These are phyloP conservation scores for Stromatinia cepivora DNA, from an alignment of 2,329 filamentous ascomycete genomes.

Conservation along the genomic window DNA sequence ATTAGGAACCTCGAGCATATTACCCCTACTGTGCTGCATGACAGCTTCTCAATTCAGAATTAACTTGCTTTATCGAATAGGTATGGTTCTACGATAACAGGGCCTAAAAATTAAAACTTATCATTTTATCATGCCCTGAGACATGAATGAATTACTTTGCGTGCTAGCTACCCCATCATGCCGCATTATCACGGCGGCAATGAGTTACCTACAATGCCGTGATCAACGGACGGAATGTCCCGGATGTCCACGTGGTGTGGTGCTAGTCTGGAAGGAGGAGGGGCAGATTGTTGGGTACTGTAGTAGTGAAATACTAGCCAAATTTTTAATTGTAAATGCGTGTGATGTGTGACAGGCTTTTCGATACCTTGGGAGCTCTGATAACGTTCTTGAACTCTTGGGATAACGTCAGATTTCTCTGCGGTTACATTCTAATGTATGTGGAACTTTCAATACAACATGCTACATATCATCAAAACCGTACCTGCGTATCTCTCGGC, in stretches of 20 bases:
- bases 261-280: neutral
- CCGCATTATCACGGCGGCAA: neutral
- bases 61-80: slow-evolving; percentile 1
- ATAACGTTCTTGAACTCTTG: neutral
- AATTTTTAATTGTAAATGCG: too few relatives aligned
- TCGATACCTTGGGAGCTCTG: neutral
- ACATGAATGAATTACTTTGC: neutral
- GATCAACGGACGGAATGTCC: neutral
- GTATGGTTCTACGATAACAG: neutral
- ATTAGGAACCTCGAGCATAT: neutral
- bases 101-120: too few relatives aligned
- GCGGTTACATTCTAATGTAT: neutral
- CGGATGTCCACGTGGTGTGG: neutral
- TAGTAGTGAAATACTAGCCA: too few relatives aligned
- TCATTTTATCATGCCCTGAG: neutral
- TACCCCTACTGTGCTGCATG: neutral
- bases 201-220: neutral
- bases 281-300: too few relatives aligned
- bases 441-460: neutral
- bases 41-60: slow-evolving; percentile 7
- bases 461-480: neutral
- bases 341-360: too few relatives aligned
- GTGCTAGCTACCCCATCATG: neutral
- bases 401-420: neutral
- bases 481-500: slow-evolving; percentile 5